A percentile compares a stretch with the other conserved stretches of the same genome.
Conservation (phyloP, 257 asterid genomes). For the Verbascum thapsus region DNA sequence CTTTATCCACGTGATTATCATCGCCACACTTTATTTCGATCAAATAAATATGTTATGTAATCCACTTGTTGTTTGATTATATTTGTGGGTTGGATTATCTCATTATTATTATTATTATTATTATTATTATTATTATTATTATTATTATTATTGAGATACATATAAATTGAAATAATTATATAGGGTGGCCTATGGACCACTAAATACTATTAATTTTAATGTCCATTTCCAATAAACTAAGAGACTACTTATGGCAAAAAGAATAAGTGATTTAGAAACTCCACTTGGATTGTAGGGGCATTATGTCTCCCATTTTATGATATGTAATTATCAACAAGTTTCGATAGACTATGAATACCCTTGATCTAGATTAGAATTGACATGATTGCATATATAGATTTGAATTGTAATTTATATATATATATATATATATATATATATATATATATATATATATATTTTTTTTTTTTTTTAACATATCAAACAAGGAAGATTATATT, state of each 20-base stretch:
- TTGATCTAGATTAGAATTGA: too few species aligned
- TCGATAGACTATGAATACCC: too few species aligned
- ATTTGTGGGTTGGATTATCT: conserved; percentile 28
- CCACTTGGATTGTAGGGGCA: background rate
- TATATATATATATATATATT: too few species aligned
- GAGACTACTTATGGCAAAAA: background rate
- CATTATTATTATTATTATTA: conserved; percentile 4
- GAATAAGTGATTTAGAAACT: background rate
- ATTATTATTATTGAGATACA: background rate
- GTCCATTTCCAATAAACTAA: conserved; percentile 3
- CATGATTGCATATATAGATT: too few species aligned
- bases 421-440: too few species aligned
- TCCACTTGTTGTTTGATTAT: conserved; percentile 16
- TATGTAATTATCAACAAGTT: too few species aligned
- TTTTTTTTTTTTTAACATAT: too few species aligned
- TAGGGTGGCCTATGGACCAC: conserved; percentile 23
- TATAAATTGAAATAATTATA: background rate
- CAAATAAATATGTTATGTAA: too few species aligned
- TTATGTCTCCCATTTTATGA: background rate
- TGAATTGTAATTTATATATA: too few species aligned
- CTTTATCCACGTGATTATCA: background rate
- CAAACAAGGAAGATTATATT: too few species aligned
- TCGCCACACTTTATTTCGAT: background rate
- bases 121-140: conserved; percentile 4
- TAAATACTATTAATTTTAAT: conserved; percentile 1